These are phyloP conservation scores for Ascomycota sp. DNA, from an alignment of 2,329 filamentous ascomycete genomes.

Conservation along the genomic window DNA sequence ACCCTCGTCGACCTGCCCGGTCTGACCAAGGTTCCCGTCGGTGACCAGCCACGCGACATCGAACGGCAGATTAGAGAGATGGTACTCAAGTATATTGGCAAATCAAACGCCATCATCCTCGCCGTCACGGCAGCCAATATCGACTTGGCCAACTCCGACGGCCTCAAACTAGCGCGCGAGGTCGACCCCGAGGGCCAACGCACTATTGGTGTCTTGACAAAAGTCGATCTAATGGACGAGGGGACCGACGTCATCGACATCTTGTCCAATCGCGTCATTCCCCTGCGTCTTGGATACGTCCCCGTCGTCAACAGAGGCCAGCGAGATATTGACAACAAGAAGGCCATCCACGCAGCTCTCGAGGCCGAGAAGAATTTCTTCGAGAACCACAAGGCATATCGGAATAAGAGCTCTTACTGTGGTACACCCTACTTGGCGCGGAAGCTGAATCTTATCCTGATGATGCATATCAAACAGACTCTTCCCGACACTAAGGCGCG, in stretches of 20 bases:
- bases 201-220: slow-evolving; percentile 95
- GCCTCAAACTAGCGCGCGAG: slow-evolving; percentile 85
- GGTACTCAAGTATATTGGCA: slow-evolving; percentile 96
- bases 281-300: slow-evolving; percentile 81
- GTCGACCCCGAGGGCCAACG: slow-evolving; percentile 94
- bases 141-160: slow-evolving; percentile 96
- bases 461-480: slow-evolving; percentile 99
- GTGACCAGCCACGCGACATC: slow-evolving; percentile 90
- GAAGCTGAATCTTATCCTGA: slow-evolving; percentile 93
- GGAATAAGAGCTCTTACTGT: slow-evolving; percentile 97
- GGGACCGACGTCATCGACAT: slow-evolving; percentile 98
- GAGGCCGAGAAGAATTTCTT: slow-evolving; percentile 95
- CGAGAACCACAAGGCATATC: slow-evolving; percentile 94
- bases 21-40: slow-evolving; percentile 88
- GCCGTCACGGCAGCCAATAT: slow-evolving; percentile 94
- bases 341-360: slow-evolving; percentile 73
- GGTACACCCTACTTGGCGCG: slow-evolving; percentile 91
- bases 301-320: slow-evolving; percentile 96
- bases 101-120: slow-evolving; percentile 93
- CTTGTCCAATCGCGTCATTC: slow-evolving; percentile 90
- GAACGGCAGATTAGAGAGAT: slow-evolving; percentile 94
- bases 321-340: slow-evolving; percentile 96
- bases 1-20: slow-evolving; percentile 93
- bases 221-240: slow-evolving; percentile 97
- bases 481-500: slow-evolving; percentile 95